These are phyloP conservation scores for Globisporangium parvum DNA, from an alignment of 352 stramenopile species.

Conservation along the genomic window DNA sequence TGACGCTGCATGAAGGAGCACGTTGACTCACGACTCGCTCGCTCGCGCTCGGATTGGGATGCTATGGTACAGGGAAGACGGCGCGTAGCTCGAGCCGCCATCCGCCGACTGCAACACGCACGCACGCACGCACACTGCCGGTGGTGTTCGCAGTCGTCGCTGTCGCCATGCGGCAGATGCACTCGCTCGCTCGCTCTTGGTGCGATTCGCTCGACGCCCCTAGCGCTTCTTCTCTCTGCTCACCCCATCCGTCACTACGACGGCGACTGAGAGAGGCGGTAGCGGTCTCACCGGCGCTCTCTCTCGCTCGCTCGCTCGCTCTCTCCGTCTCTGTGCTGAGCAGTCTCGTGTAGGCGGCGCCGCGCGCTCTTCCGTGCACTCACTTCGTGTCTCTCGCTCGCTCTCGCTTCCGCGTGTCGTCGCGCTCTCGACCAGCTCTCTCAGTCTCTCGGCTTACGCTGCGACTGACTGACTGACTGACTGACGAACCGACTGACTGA, in stretches of 20 bases:
- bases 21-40: background rate
- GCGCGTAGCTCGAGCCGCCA: slow-evolving; percentile 25
- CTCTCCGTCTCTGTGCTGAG: slow-evolving; percentile 7
- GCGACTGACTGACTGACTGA: background rate
- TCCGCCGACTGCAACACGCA: too few relatives aligned
- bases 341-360: too few relatives aligned
- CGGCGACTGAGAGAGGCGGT: background rate
- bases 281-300: slow-evolving; percentile 15
- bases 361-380: too few relatives aligned
- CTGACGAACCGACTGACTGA: too few relatives aligned
- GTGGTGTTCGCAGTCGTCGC: too few relatives aligned
- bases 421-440: too few relatives aligned
- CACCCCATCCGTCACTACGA: slow-evolving; percentile 4
- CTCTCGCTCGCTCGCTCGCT: slow-evolving; percentile 6
- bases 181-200: slow-evolving; percentile 5
- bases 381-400: background rate
- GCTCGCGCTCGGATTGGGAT: too few relatives aligned
- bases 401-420: too few relatives aligned
- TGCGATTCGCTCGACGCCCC: slow-evolving; percentile 11
- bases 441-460: too few relatives aligned
- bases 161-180: slow-evolving; percentile 2
- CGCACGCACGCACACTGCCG: too few relatives aligned
- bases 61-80: slow-evolving; percentile 35
- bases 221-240: slow-evolving; percentile 9
- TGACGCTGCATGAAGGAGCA: background rate